A percentile compares a stretch with the other conserved stretches of the same genome.
These are phyloP conservation scores for Albifimbria verrucaria DNA, from an alignment of 2,329 filamentous ascomycete species.

Conservation along the genomic window DNA sequence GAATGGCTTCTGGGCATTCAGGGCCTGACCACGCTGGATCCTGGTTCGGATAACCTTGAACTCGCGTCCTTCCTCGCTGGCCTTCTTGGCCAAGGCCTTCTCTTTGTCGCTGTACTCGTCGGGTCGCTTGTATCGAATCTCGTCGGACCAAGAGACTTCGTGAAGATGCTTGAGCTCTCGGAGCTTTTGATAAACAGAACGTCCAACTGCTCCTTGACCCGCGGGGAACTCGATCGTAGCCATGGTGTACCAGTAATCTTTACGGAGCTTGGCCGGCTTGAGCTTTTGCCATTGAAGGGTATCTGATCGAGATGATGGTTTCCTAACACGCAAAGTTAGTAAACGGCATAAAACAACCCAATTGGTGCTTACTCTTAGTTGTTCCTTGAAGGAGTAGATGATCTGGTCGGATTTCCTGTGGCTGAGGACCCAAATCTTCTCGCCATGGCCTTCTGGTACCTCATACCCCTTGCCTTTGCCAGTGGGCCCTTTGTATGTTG, in stretches of 20 bases:
- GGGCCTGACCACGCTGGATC: slow-evolving; percentile 44
- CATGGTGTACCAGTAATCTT: slow-evolving; percentile 64
- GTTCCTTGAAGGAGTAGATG: slow-evolving; percentile 47
- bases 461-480: slow-evolving; percentile 18
- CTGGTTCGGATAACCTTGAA: slow-evolving; percentile 32
- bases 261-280: slow-evolving; percentile 59
- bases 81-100: slow-evolving; percentile 28
- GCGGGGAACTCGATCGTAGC: slow-evolving; percentile 56
- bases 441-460: slow-evolving; percentile 43
- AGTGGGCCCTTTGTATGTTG: slow-evolving; percentile 18
- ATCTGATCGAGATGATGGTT: slow-evolving; percentile 57
- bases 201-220: slow-evolving; percentile 51
- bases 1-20: slow-evolving; percentile 61
- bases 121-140: slow-evolving; percentile 38
- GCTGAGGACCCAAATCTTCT: slow-evolving; percentile 55
- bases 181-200: slow-evolving; percentile 59
- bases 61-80: slow-evolving; percentile 24
- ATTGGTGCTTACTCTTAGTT: slow-evolving; percentile 39
- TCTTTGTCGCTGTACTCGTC: slow-evolving; percentile 29
- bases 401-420: slow-evolving; percentile 49
- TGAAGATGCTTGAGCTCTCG: slow-evolving; percentile 62
- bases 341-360: background rate
- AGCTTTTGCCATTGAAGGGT: slow-evolving; percentile 67
- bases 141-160: slow-evolving; percentile 57
- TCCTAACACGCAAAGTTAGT: too few species aligned